Conservation (phyloP, 257 asterid genomes). For the Solanum arcanum region DNA sequence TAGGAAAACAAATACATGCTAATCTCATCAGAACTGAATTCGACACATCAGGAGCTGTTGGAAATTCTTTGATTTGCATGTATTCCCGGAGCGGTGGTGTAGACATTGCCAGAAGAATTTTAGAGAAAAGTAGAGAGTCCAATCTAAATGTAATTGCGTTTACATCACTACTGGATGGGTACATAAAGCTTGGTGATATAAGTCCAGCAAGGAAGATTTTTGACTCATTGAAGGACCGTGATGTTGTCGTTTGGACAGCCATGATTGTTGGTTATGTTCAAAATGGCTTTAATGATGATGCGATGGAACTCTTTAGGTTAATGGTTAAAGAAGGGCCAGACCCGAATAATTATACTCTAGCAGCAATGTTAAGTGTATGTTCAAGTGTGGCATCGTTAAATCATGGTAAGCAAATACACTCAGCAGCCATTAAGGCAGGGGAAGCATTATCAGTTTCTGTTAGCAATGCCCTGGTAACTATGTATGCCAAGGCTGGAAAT, state of each 20-base stretch:
- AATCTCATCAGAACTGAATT: constrained; percentile 41
- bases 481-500: constrained; percentile 80
- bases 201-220: constrained; percentile 73
- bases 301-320: constrained; percentile 49
- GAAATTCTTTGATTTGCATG: constrained; percentile 67
- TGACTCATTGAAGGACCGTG: constrained; percentile 47
- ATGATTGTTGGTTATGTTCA: constrained; percentile 78
- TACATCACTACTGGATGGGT: constrained; percentile 77
- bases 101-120: constrained; percentile 38
- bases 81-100: constrained; percentile 67
- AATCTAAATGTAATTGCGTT: constrained; percentile 50
- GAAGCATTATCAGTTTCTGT: constrained; percentile 50
- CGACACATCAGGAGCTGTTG: constrained; percentile 46
- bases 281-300: constrained; percentile 47
- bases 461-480: constrained; percentile 64
- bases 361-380: constrained; percentile 58
- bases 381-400: constrained; percentile 66
- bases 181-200: constrained; percentile 62
- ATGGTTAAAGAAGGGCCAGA: constrained; percentile 48
- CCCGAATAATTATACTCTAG: constrained; percentile 74
- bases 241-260: constrained; percentile 90
- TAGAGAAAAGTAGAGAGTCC: constrained; percentile 25
- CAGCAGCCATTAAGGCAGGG: constrained; percentile 46
- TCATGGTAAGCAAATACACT: constrained; percentile 74
- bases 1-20: constrained; percentile 71